These are phyloP conservation scores for Coniophora puteana DNA, from an alignment of 1,284 basidiomycete species.

Conservation along the genomic window DNA sequence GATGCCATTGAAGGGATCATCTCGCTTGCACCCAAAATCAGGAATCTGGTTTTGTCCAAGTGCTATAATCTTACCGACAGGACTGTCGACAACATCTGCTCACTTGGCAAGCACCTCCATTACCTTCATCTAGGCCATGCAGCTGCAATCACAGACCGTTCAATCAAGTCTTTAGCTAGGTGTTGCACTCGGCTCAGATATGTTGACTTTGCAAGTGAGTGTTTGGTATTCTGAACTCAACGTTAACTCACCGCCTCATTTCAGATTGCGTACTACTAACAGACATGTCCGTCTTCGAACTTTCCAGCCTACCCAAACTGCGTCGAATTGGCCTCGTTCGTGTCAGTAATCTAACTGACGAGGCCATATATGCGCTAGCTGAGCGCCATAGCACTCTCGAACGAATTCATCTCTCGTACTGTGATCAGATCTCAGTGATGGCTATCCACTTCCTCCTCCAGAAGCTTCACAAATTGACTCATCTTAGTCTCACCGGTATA, in stretches of 20 bases:
- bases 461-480: slow-evolving; percentile 85
- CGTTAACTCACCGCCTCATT: slow-evolving; percentile 7
- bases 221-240: not conserved
- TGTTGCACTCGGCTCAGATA: slow-evolving; percentile 93
- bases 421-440: slow-evolving; percentile 91
- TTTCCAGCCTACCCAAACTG: slow-evolving; percentile 86
- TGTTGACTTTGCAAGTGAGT: slow-evolving; percentile 93
- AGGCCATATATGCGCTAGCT: slow-evolving; percentile 86
- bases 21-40: slow-evolving; percentile 83
- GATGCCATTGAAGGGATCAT: slow-evolving; percentile 90
- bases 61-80: slow-evolving; percentile 85
- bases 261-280: slow-evolving; percentile 86
- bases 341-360: slow-evolving; percentile 89
- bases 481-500: slow-evolving; percentile 96
- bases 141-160: slow-evolving; percentile 84
- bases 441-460: slow-evolving; percentile 91
- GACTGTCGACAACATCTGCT: slow-evolving; percentile 82
- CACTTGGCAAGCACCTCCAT: slow-evolving; percentile 89
- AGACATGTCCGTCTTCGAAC: slow-evolving; percentile 91
- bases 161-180: slow-evolving; percentile 81
- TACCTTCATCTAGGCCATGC: slow-evolving; percentile 96
- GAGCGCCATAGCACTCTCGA: slow-evolving; percentile 84
- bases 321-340: slow-evolving; percentile 94
- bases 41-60: slow-evolving; percentile 92
- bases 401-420: slow-evolving; percentile 96